Percentiles rank a stretch among this genome's conserved stretches.
Evolutionary conservation across 768 basidiomycete genomes (phyloP).

Genomic region (Psilocybe tampanensis): DNA sequence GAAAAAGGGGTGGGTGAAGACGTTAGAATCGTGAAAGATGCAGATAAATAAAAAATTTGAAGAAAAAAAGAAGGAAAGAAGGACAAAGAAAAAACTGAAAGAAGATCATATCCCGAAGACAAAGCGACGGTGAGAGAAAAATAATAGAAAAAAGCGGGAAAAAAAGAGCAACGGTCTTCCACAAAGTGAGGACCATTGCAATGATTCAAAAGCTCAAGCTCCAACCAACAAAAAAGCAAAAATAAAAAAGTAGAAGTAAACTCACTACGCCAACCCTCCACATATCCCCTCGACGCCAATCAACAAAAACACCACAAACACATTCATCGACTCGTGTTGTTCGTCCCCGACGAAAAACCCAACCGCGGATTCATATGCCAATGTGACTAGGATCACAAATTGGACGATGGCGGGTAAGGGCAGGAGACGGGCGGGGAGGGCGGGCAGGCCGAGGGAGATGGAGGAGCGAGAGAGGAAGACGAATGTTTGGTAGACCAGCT

Average conservation of each 20-base stretch:
- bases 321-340: conserved; percentile 41
- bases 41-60: too few relatives aligned
- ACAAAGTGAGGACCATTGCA: too few relatives aligned
- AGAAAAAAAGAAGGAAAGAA: too few relatives aligned
- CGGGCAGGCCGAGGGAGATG: conserved; percentile 81
- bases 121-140: too few relatives aligned
- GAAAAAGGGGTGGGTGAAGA: too few relatives aligned
- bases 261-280: conserved; percentile 91
- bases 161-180: too few relatives aligned
- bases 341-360: conserved; percentile 51
- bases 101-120: too few relatives aligned
- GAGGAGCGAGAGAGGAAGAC: conserved; percentile 94
- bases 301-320: conserved; percentile 70
- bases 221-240: too few relatives aligned
- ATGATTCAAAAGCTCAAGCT: too few relatives aligned
- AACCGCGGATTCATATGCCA: conserved; percentile 68
- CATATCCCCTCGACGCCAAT: conserved; percentile 91
- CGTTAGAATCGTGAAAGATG: too few relatives aligned
- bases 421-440: conserved; percentile 70
- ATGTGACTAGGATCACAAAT: conserved; percentile 58
- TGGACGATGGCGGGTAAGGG: conserved; percentile 79
- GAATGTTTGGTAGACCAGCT: conserved; percentile 87
- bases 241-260: conserved; percentile 25
- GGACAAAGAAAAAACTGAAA: too few relatives aligned
- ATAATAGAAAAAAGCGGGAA: too few relatives aligned